Evolutionary conservation across 2,329 filamentous ascomycete species (phyloP), one percentile per base, ranked within the genome.

Genomic region (Exophiala aquamarina): DNA sequence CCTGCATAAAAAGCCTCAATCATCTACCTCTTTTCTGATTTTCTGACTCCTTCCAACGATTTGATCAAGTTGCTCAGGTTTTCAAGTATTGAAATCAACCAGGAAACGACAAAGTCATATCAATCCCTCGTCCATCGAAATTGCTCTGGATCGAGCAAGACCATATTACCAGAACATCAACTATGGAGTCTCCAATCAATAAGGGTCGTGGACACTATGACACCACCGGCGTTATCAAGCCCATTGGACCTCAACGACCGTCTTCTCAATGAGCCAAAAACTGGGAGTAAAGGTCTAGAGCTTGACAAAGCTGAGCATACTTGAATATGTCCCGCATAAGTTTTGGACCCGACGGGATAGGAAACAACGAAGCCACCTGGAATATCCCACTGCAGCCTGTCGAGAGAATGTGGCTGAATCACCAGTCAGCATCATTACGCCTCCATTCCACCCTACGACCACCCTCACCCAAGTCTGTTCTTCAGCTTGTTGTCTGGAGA

Each of bases 151-250:
- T n/a, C n/a, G n/a, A n/a, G n/a, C 15, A 33, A 43, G 18, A 36
- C 17, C 31, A 10, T 15, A 38, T 13, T 8, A 31, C 21, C 11
- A 26, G 11, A 11, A 26, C 23, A 14, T 29, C 18, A 11, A 29
- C 28, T 13, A 53, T 58, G 49, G 35, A 54, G 28, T 28, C 48
- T 40, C 53, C 49, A 35, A 28, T 53, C 35, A 55, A 58, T 54
- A 48, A 46, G 44, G 57, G 57, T 21, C 55, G 57, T 29, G 57
- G 57, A 7, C 56, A 54, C 29, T 59, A 59, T 41, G 57, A 59
- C 14, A 55, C 55, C 41, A 50, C 57, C 31, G 57, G 57, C 4
- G 53, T 59, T 23, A 42, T 53, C 41, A 56, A 58, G 17, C 57
- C 57, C 23, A 54, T 56, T 32, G 57, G 57, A 11, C 57, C 57